Percentiles rank a stretch among this genome's conserved stretches.
Evolutionary conservation across 768 basidiomycete genomes (phyloP).

Genomic region (Clathrus columnatus): DNA sequence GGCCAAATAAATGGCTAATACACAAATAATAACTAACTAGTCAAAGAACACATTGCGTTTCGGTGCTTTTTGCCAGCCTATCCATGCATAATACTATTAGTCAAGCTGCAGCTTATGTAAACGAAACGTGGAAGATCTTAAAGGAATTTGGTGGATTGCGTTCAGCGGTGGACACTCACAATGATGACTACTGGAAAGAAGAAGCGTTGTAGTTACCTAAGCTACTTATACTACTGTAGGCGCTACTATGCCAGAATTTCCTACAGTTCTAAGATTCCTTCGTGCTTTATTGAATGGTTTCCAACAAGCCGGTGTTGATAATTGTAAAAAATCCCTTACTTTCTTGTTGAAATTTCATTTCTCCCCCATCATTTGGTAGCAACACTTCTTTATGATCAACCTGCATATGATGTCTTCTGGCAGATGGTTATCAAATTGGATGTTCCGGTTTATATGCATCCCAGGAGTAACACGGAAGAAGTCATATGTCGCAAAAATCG

Average conservation of each 20-base stretch:
- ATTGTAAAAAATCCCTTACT: neutral
- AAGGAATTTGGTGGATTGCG: too few species aligned
- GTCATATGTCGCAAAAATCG: too few species aligned
- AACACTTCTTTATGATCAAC: conserved; percentile 2
- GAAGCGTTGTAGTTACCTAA: too few species aligned
- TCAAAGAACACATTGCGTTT: conserved; percentile 1
- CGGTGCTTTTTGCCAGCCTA: neutral
- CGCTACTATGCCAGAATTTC: too few species aligned
- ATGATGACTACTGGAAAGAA: too few species aligned
- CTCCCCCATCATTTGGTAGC: too few species aligned
- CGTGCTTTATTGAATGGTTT: neutral
- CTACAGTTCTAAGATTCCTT: conserved; percentile 1
- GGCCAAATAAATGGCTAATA: too few species aligned
- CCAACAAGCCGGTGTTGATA: conserved; percentile 3
- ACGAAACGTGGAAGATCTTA: neutral
- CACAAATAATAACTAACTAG: too few species aligned
- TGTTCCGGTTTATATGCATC: conserved; percentile 3
- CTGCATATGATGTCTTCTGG: conserved; percentile 5
- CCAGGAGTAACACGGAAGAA: neutral
- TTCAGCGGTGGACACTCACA: too few species aligned
- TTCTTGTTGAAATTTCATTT: neutral
- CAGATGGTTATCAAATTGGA: neutral
- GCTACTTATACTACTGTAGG: too few species aligned
- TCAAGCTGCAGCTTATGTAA: neutral
- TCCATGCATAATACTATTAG: conserved; percentile 2